Conservation (phyloP, 1,284 basidiomycete species). For the Waitea zeae region DNA sequence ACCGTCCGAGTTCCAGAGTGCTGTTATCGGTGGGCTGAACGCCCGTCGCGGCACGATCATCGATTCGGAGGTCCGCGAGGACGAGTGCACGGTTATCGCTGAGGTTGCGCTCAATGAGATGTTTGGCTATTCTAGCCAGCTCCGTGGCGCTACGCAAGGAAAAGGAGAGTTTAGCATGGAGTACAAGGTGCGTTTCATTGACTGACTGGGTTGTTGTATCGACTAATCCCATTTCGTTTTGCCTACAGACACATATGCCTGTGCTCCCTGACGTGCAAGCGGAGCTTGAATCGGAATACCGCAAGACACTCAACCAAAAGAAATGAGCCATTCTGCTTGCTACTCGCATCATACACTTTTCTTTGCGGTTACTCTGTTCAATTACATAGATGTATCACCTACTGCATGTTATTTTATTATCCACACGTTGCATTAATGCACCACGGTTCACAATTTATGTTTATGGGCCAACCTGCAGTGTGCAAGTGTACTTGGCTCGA, state of each 20-base stretch:
- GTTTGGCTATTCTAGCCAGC: slow-evolving; percentile 92
- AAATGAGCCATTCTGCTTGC: too few relatives aligned
- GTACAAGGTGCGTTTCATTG: slow-evolving; percentile 49
- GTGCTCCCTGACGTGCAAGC: slow-evolving; percentile 83
- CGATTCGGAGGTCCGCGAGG: slow-evolving; percentile 92
- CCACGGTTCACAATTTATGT: too few relatives aligned
- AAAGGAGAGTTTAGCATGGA: slow-evolving; percentile 97
- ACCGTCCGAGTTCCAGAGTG: slow-evolving; percentile 92
- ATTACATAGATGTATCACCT: too few relatives aligned
- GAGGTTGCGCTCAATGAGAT: slow-evolving; percentile 97
- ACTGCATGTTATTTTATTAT: too few relatives aligned
- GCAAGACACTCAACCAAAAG: slow-evolving; percentile 27
- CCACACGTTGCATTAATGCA: too few relatives aligned
- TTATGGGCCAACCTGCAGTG: too few relatives aligned
- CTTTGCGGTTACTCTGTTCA: too few relatives aligned
- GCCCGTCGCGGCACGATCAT: slow-evolving; percentile 88
- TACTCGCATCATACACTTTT: too few relatives aligned
- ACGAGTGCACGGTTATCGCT: slow-evolving; percentile 86
- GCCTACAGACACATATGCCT: slow-evolving; percentile 55
- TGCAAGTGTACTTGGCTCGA: too few relatives aligned
- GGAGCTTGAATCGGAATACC: slow-evolving; percentile 50
- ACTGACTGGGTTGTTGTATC: too few relatives aligned
- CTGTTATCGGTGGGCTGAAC: slow-evolving; percentile 91
- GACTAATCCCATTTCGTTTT: too few relatives aligned
- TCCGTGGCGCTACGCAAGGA: slow-evolving; percentile 90